A percentile compares a stretch with the other conserved stretches of the same genome.
Conservation (phyloP, 352 stramenopile species). For the Phytophthora pistaciae region DNA sequence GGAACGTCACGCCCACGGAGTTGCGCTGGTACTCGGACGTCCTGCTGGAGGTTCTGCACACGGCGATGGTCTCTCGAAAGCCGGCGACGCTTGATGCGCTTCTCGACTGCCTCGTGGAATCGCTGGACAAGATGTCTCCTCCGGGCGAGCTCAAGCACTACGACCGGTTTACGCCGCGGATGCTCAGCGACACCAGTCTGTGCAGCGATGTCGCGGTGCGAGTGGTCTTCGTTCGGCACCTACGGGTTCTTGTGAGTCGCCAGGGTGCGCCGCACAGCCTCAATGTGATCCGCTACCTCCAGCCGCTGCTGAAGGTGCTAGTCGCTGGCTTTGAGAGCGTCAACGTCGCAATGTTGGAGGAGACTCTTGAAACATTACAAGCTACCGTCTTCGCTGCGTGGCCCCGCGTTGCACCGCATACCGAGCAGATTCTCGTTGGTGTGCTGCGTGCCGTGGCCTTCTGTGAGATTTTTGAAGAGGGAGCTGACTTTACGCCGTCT, state of each 20-base stretch:
- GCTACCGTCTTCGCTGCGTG: slow-evolving; percentile 65
- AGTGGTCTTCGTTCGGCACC: slow-evolving; percentile 58
- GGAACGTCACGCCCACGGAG: slow-evolving; percentile 74
- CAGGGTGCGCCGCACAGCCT: slow-evolving; percentile 77
- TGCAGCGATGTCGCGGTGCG: slow-evolving; percentile 66
- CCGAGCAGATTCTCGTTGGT: slow-evolving; percentile 71
- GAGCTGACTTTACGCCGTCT: slow-evolving; percentile 31
- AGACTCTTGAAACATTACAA: slow-evolving; percentile 70
- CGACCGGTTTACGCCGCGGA: slow-evolving; percentile 69
- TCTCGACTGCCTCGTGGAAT: slow-evolving; percentile 63
- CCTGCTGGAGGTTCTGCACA: slow-evolving; percentile 75
- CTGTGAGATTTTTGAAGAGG: slow-evolving; percentile 70
- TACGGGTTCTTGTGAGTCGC: slow-evolving; percentile 54
- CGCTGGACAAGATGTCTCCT: slow-evolving; percentile 72
- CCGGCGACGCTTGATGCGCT: slow-evolving; percentile 61
- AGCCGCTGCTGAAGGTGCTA: slow-evolving; percentile 82
- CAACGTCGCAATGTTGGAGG: slow-evolving; percentile 53
- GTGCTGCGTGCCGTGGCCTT: slow-evolving; percentile 75
- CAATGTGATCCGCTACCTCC: slow-evolving; percentile 77
- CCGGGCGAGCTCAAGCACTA: slow-evolving; percentile 67
- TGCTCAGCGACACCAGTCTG: slow-evolving; percentile 76
- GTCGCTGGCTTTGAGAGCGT: slow-evolving; percentile 74
- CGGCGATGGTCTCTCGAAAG: slow-evolving; percentile 70
- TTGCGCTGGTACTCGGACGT: slow-evolving; percentile 86
- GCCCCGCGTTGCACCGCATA: slow-evolving; percentile 76